phyloP scores from a whole-genome alignment of 73 alveolate species.

The Stentor roeselii region DNA sequence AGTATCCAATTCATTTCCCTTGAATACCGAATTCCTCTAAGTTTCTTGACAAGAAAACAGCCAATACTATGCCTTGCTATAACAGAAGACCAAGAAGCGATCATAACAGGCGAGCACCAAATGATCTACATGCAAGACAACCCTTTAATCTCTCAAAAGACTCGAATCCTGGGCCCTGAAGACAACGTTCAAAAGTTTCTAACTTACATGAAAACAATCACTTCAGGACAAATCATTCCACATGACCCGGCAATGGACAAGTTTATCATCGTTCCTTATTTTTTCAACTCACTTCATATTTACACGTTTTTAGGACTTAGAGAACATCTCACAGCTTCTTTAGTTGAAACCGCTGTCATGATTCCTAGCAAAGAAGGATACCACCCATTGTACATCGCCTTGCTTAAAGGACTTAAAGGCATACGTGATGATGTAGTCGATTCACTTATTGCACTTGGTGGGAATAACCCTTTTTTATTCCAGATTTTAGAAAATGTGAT shows the following conservation, averaged over 20 bases:
- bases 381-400: constrained; percentile 6
- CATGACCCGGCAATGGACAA: not conserved
- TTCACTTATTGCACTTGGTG: not conserved
- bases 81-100: not conserved
- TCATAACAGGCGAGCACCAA: constrained; percentile 14
- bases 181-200: constrained; percentile 10
- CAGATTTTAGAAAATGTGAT: constrained; percentile 11
- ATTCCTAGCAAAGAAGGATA: constrained; percentile 10
- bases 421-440: constrained; percentile 12
- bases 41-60: constrained; percentile 9
- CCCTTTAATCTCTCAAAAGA: not conserved
- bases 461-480: not conserved
- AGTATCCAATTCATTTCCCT: not conserved
- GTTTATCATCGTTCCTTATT: not conserved
- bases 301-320: not conserved
- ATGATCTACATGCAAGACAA: constrained; percentile 22
- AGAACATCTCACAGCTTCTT: not conserved
- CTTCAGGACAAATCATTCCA: not conserved
- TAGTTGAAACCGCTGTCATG: not conserved
- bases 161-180: constrained; percentile 25
- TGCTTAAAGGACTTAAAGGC: constrained; percentile 15
- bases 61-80: constrained; percentile 8
- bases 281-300: constrained; percentile 14
- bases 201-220: not conserved
- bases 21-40: constrained; percentile 4